Conservation (phyloP, 495 filamentous ascomycete species). For the Aspergillus saccharolyticus region DNA sequence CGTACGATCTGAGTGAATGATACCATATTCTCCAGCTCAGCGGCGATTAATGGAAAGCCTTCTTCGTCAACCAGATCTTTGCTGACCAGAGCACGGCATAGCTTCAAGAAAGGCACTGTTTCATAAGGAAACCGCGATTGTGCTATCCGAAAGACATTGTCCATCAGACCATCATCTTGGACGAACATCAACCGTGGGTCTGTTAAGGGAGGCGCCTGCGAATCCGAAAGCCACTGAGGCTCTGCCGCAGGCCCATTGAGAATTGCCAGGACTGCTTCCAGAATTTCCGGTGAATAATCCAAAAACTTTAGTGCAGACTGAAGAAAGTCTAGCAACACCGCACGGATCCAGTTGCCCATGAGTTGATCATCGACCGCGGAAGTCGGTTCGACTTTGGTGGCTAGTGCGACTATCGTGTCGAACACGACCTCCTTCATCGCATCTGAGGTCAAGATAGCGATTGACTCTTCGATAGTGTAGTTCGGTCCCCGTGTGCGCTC, state of each 20-base stretch:
- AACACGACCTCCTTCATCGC: slow-evolving; percentile 56
- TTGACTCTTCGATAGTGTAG: slow-evolving; percentile 40
- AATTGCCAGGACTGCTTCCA: slow-evolving; percentile 56
- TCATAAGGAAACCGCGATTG: slow-evolving; percentile 82
- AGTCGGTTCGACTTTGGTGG: slow-evolving; percentile 32
- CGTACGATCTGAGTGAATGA: slow-evolving; percentile 71
- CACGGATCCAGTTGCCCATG: slow-evolving; percentile 45
- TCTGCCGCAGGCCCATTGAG: slow-evolving; percentile 38
- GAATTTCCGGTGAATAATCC: slow-evolving; percentile 62
- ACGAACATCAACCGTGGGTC: slow-evolving; percentile 51
- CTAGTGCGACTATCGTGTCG: slow-evolving; percentile 55
- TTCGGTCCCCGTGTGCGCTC: slow-evolving; percentile 40
- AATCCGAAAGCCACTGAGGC: slow-evolving; percentile 28
- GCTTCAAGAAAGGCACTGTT: slow-evolving; percentile 67
- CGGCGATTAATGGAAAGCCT: slow-evolving; percentile 44
- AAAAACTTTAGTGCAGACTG: slow-evolving; percentile 50
- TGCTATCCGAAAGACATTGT: slow-evolving; percentile 54
- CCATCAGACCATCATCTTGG: slow-evolving; percentile 50
- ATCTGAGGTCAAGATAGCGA: slow-evolving; percentile 44
- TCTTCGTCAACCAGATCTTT: slow-evolving; percentile 42
- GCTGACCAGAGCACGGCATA: slow-evolving; percentile 52
- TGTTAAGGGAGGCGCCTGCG: slow-evolving; percentile 30
- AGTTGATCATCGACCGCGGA: slow-evolving; percentile 39
- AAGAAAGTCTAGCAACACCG: slow-evolving; percentile 60
- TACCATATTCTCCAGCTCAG: slow-evolving; percentile 56